A percentile compares a stretch with the other conserved stretches of the same genome.
Conservation (phyloP, 1,284 basidiomycete genomes). For the Ceratobasidium sp. region DNA sequence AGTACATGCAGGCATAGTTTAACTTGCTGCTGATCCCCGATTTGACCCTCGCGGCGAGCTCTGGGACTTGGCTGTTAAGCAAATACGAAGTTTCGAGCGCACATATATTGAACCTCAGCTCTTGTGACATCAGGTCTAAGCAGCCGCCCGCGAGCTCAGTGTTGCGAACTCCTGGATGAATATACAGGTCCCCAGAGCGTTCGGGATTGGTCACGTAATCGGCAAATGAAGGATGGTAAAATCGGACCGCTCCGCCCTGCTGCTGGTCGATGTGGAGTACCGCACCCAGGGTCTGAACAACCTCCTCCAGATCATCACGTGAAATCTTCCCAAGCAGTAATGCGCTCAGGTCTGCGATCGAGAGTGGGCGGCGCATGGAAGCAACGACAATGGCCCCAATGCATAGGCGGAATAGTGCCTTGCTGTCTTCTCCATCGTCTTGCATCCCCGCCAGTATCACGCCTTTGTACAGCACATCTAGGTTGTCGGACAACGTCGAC, state of each 20-base stretch:
- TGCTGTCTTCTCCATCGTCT: not conserved
- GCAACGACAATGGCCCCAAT: not conserved
- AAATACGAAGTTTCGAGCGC: conserved; percentile 9
- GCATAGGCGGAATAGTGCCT: not conserved
- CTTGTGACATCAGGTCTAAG: not conserved
- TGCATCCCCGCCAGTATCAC: not conserved
- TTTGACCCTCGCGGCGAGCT: not conserved
- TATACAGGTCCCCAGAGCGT: not conserved
- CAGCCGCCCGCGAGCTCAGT: not conserved
- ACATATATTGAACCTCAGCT: conserved; percentile 30
- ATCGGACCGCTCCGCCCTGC: not conserved
- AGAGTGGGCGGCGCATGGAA: not conserved
- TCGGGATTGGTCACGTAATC: not conserved
- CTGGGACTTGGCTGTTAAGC: not conserved
- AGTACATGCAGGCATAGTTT: conserved; percentile 5
- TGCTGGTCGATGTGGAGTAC: conserved; percentile 3
- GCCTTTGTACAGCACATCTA: conserved; percentile 6
- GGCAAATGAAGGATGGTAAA: conserved; percentile 29
- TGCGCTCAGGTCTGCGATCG: not conserved
- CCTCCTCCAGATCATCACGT: not conserved
- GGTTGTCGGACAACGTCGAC: not conserved
- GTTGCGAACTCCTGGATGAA: not conserved
- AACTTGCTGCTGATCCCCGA: not conserved
- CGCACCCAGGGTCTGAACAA: not conserved
- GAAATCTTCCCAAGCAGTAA: not conserved